phyloP scores from a whole-genome alignment of 116 monocot genomes.

The Papilionanthe hybrid region DNA sequence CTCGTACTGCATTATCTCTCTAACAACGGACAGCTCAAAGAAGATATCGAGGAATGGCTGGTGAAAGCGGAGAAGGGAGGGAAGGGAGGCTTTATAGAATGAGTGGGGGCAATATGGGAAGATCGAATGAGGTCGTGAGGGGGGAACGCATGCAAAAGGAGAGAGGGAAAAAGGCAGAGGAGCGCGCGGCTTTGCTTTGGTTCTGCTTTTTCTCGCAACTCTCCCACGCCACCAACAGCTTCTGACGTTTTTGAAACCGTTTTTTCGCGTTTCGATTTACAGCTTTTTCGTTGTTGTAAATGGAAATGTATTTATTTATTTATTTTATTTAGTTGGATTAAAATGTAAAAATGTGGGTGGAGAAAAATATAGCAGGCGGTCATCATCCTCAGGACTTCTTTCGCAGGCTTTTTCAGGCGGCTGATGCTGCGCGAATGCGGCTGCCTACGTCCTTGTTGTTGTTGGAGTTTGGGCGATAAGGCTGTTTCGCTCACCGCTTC shows the following conservation, averaged over 20 bases:
- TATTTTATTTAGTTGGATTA: not conserved
- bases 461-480: not conserved
- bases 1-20: conserved; percentile 25
- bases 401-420: conserved; percentile 11
- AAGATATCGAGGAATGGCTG: not conserved
- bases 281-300: not conserved
- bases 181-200: not conserved
- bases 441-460: conserved; percentile 7
- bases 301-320: not conserved
- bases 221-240: conserved; percentile 8
- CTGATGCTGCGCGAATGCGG: conserved; percentile 9
- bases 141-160: conserved; percentile 7
- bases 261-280: conserved; percentile 2
- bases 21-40: not conserved
- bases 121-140: not conserved
- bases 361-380: not conserved
- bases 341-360: not conserved
- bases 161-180: not conserved
- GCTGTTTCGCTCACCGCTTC: not conserved
- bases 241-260: conserved; percentile 6
- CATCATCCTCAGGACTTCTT: not conserved
- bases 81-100: not conserved
- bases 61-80: not conserved
- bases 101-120: not conserved
- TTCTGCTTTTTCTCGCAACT: conserved; percentile 3